These are phyloP conservation scores for Exophiala oligosperma DNA, from an alignment of 2,329 filamentous ascomycete species.

Conservation along the genomic window DNA sequence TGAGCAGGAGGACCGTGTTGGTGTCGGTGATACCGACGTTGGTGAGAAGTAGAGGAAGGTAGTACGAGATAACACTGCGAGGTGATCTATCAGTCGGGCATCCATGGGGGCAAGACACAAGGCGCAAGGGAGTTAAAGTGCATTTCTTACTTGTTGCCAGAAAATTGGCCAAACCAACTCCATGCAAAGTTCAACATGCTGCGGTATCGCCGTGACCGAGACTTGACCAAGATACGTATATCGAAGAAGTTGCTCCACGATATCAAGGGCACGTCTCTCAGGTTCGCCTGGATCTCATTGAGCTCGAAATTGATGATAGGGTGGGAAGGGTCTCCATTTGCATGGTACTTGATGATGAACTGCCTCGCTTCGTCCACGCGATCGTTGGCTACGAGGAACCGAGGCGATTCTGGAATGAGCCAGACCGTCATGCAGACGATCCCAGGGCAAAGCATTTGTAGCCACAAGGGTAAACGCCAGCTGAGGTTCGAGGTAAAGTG, in stretches of 20 bases:
- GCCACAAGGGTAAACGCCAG: constrained; percentile 66
- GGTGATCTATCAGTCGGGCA: no score
- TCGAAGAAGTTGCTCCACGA: constrained; percentile 48
- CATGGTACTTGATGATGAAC: constrained; percentile 46
- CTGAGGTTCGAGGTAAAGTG: constrained; percentile 45
- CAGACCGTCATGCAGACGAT: constrained; percentile 55
- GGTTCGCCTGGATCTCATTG: constrained; percentile 41
- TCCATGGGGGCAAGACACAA: constrained; percentile 36
- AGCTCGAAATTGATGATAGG: constrained; percentile 45
- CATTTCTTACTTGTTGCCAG: constrained; percentile 49
- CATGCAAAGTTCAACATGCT: constrained; percentile 44
- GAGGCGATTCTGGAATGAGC: constrained; percentile 61
- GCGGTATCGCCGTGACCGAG: constrained; percentile 47
- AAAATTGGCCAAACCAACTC: constrained; percentile 37
- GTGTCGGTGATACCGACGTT: constrained; percentile 38
- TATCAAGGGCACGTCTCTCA: constrained; percentile 42
- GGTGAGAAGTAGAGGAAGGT: constrained; percentile 37
- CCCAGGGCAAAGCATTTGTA: constrained; percentile 63
- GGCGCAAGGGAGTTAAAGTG: constrained; percentile 57
- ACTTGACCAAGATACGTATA: constrained; percentile 52
- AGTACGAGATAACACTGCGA: constrained; percentile 38
- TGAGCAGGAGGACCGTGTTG: constrained; percentile 40
- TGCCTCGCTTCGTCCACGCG: constrained; percentile 56
- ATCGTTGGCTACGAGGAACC: constrained; percentile 62
- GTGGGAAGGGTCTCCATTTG: constrained; percentile 42